phyloP scores from a whole-genome alignment of 805 yeast species.

The Danielozyma ontarioensis region DNA sequence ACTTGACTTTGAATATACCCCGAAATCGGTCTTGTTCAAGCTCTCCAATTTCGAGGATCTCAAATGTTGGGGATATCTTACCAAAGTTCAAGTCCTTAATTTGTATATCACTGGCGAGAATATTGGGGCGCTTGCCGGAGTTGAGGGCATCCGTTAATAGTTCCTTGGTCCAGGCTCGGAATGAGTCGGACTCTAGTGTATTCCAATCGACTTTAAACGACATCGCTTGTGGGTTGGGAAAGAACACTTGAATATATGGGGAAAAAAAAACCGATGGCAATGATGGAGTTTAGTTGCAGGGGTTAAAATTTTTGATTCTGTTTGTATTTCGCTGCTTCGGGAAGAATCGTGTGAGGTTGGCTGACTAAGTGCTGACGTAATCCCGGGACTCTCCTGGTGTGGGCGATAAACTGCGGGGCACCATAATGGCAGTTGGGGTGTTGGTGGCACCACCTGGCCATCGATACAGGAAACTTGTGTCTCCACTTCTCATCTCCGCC shows the following conservation, averaged over 20 bases:
- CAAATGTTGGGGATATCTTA: conserved; percentile 66
- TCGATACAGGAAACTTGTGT: too few species aligned
- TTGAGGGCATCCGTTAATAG: conserved; percentile 68
- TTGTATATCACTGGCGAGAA: conserved; percentile 61
- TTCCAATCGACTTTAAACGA: conserved; percentile 79
- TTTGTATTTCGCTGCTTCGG: neutral
- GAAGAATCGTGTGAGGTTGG: neutral
- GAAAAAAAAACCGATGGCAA: neutral
- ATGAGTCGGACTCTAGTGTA: conserved; percentile 59
- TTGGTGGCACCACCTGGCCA: too few species aligned
- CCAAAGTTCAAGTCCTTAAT: conserved; percentile 74
- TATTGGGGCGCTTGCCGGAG: conserved; percentile 65
- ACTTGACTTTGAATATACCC: conserved; percentile 75
- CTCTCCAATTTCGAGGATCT: conserved; percentile 79
- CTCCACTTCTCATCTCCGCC: too few species aligned
- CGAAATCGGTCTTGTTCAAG: conserved; percentile 69
- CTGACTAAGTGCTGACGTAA: too few species aligned
- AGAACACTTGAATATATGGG: too few species aligned
- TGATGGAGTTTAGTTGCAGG: neutral
- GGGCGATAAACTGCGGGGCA: too few species aligned
- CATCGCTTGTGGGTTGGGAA: too few species aligned
- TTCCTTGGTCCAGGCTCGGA: conserved; percentile 58
- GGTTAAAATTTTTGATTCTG: neutral
- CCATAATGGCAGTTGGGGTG: too few species aligned
- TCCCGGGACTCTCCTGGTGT: too few species aligned